A percentile compares a stretch with the other conserved stretches of the same genome.
phyloP scores from a whole-genome alignment of 768 basidiomycete genomes.

The Tremella mesenterica region DNA sequence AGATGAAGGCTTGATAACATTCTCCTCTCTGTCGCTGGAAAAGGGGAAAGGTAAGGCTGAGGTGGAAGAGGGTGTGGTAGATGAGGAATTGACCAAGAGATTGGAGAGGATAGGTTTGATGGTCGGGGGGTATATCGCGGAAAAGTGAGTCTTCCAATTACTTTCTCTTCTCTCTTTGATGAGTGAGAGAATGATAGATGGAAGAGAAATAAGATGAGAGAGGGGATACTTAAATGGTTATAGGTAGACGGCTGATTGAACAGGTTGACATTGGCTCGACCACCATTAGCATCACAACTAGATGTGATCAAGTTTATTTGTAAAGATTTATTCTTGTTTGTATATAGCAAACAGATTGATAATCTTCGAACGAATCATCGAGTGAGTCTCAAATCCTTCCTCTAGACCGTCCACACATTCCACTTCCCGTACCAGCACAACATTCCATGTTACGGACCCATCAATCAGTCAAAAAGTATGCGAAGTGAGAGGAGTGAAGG shows the following conservation, averaged over 20 bases:
- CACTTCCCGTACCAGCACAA: too few relatives aligned
- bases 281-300: slow-evolving; percentile 69
- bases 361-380: slow-evolving; percentile 91
- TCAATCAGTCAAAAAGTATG: too few relatives aligned
- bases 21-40: slow-evolving; percentile 39
- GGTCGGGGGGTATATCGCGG: slow-evolving; percentile 76
- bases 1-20: slow-evolving; percentile 43
- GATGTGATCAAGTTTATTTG: slow-evolving; percentile 92
- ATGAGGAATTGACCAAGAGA: slow-evolving; percentile 59
- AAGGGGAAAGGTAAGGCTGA: slow-evolving; percentile 40
- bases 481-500: too few relatives aligned
- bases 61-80: slow-evolving; percentile 52
- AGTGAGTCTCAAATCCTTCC: slow-evolving; percentile 49
- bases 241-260: slow-evolving; percentile 1
- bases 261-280: slow-evolving; percentile 67
- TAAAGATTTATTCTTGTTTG: slow-evolving; percentile 87
- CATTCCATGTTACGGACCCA: too few relatives aligned
- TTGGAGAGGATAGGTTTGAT: slow-evolving; percentile 77
- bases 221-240: too few relatives aligned
- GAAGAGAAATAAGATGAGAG: too few relatives aligned
- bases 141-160: slow-evolving; percentile 54
- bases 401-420: background rate
- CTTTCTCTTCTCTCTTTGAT: background rate
- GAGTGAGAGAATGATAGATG: background rate
- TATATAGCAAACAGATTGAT: slow-evolving; percentile 92